Evolutionary conservation across 495 filamentous ascomycete genomes (phyloP), one percentile per base, ranked within the genome.

Genomic region (Terfezia claveryi): DNA sequence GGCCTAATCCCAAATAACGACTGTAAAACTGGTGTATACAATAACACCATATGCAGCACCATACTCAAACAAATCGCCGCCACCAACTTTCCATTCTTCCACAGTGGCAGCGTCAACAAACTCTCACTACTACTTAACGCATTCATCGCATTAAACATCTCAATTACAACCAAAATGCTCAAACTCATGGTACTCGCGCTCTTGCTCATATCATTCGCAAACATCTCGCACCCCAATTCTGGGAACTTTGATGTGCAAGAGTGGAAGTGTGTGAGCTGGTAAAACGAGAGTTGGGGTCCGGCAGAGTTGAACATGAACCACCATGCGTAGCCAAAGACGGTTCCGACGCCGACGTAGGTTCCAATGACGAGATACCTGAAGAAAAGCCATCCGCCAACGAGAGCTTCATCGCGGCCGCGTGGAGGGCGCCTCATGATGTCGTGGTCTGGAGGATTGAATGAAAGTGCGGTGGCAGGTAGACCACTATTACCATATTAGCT

Each of bases 61-160:
- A 99, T 99, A n/a, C 87, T 94, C 55, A 99, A 69, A 11, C 74
- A 74, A 61, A 99, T 91, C 58, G 92, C 92, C 61, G 93, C 94
- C 55, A 99, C 81, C 9, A 99, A 76, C 74, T 91, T 87, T 80
- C 93, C 87, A 70, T 99, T 99, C 63, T 91, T 77, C 88, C 86
- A 92, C 27, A 99, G 71, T 16, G 87, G 87, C 58, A 96, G 79
- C 10, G 91, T 95, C 36, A 99, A 69, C 2, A 99, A 80, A 6
- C 85, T 93, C 68, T 96, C 92, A 69, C 84, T 89, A 9, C 85
- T 92, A 14, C 87, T 94, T 14, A 99, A 76, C 1, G 91, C 91
- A 67, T 99, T 99, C 85, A 99, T 94, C 56, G 92, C 92, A 70
- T 99, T 99, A 61, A 99, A 73, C 92, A 99, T 99, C 74, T 99